phyloP scores from a whole-genome alignment of 192 early-diverging fungal genomes.

The Backusella luteola region DNA sequence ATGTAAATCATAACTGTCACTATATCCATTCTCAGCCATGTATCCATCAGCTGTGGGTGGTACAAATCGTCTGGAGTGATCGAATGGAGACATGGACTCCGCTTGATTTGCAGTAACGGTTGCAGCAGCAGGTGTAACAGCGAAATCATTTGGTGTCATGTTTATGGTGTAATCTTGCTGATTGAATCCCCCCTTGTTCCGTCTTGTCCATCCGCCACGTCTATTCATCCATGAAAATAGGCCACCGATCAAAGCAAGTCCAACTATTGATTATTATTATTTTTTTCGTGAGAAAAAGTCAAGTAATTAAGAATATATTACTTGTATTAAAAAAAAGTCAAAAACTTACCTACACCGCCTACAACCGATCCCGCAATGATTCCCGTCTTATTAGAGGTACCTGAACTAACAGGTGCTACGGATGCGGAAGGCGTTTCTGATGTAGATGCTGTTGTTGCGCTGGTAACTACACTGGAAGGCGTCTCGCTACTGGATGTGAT shows the following conservation, averaged over 20 bases:
- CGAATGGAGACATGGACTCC: background rate
- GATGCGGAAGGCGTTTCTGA: background rate
- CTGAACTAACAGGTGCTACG: background rate
- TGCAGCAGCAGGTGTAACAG: background rate
- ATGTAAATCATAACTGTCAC: background rate
- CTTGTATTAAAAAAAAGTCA: background rate
- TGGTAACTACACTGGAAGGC: background rate
- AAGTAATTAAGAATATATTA: background rate
- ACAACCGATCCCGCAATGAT: constrained; percentile 4
- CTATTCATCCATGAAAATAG: constrained; percentile 28
- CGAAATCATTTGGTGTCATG: constrained; percentile 15
- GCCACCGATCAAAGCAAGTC: constrained; percentile 28
- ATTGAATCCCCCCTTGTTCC: background rate
- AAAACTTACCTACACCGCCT: constrained; percentile 7
- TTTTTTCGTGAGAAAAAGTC: background rate
- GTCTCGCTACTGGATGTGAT: background rate
- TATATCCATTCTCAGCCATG: background rate
- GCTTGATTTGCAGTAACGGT: background rate
- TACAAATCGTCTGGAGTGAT: background rate
- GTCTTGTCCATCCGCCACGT: constrained; percentile 26
- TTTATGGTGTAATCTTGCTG: constrained; percentile 9
- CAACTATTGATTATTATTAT: constrained; percentile 13
- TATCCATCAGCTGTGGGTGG: background rate
- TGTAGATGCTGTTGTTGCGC: background rate
- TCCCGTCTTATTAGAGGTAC: background rate